A percentile compares a stretch with the other conserved stretches of the same genome.
Conservation (phyloP, 2,329 filamentous ascomycete species). For the Juglanconis oblonga region DNA sequence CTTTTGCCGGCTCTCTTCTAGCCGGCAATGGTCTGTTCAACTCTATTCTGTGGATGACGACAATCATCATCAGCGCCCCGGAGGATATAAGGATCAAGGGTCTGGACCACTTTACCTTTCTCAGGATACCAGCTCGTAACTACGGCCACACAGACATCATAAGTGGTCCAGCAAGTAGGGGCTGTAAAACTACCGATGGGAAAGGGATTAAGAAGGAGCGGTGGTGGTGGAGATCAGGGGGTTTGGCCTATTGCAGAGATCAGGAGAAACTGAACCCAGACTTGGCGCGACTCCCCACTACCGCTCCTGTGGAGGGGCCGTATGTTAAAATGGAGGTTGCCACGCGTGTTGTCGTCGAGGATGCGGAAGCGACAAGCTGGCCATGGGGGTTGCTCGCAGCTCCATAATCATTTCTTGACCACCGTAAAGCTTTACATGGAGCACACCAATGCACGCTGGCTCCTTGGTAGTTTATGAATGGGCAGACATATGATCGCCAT, state of each 20-base stretch:
- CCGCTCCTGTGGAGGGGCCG: not conserved
- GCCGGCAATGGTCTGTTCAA: constrained; percentile 19
- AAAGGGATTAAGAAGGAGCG: not conserved
- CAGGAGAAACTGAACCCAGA: constrained; percentile 2
- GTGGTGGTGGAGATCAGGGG: constrained; percentile 10
- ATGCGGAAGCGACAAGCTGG: not conserved
- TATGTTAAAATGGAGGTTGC: constrained; percentile 6
- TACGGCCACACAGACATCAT: not conserved
- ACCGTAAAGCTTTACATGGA: too few species aligned
- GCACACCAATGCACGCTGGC: too few species aligned
- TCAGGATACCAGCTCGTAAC: constrained; percentile 13
- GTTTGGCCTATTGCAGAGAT: not conserved
- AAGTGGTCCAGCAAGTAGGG: not conserved
- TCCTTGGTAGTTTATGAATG: too few species aligned
- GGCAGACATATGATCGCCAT: too few species aligned
- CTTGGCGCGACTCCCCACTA: not conserved
- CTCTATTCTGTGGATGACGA: constrained; percentile 20
- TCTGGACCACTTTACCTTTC: constrained; percentile 19
- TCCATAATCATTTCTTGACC: not conserved
- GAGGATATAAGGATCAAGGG: constrained; percentile 18
- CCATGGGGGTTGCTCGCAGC: not conserved
- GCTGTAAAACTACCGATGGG: not conserved
- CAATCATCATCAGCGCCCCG: constrained; percentile 18
- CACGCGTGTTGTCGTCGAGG: constrained; percentile 8
- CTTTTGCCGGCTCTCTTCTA: constrained; percentile 15